Base-by-base conservation (phyloP, 495 filamentous ascomycete species). In the Aspergillus heteromorphus region DNA sequence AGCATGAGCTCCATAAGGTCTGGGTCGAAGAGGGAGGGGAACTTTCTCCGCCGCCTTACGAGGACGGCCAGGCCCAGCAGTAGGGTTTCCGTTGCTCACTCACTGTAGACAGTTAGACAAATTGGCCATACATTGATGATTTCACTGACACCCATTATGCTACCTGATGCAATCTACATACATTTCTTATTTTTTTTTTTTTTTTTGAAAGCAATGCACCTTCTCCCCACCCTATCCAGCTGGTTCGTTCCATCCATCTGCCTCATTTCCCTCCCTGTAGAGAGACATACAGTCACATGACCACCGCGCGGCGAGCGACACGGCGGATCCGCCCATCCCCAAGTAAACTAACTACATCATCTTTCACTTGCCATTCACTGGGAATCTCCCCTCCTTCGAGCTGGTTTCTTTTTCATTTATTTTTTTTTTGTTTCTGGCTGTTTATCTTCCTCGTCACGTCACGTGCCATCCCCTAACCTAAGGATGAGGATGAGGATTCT, bases 1-100 rank as follows among this genome's bases (percentile, higher is more conserved):
- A 89, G 43, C 60, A 58, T 13, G 86, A 89, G 64, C 65, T 90
- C 34, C 68, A 65, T n/a, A 80, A 77, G 64, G 85, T 87, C 23
- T 85, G 81, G 78, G 66, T 82, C 27, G 67, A 60, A 16, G 71
- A 66, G 2, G 70, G 64, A 10, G 73, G 64, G 10, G 73, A 75
- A 42, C 63, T 76, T 56, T 70, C 64, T n/a, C 70, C 72, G 0
- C 69, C 74, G 6, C 66, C 73, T 21, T 71, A 75, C 51, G 65
- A 67, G 49, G 65, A 62, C 21, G 51, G 58, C 5, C 36, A 55
- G 18, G 50, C 11, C n/a, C 6, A 38, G 34, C 34, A n/a, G 34
- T n/a, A 38, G 31, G 31, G 31, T 34, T 34, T 34, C 31, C 31
- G 4, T 27, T 27, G 23, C 23, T 27, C 4, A 7, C 13, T 2